Evolutionary conservation across 345 rosid genomes (phyloP), one percentile per base, ranked within the genome.

Genomic region (Mangifera indica): DNA sequence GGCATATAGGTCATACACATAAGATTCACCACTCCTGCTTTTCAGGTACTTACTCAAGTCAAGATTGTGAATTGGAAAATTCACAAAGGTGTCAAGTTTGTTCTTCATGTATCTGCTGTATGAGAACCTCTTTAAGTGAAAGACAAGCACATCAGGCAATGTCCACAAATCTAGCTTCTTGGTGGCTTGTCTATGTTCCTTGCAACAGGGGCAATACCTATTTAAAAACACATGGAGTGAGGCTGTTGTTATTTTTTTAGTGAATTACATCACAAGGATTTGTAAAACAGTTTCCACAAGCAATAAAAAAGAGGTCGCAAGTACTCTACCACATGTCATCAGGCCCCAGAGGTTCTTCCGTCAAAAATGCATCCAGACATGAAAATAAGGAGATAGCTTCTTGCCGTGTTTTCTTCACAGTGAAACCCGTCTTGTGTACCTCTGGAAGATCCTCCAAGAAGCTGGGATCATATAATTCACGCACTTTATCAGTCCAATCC

Each of bases 91-190:
- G 69, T 87, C 95, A 34, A 94, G 85, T 85, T 94, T 94, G 78
- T 87, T 86, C 87, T 89, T 94, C 63, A 89, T 40, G 73, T 81
- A 87, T 86, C 93, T 86, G 85, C 86, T 90, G 72, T 84, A 90
- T 6, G 98, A 86, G 87, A 94, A 94, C 55, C 98, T 85, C 82
- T 94, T 92, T 76, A 94, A 78, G 80, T 92, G 98, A 73, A 94
- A 81, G 67, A 94, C 97, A 66, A 94, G 88, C 77, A 94, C 82
- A 51, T 94, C 98, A 5, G 98, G 98, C 81, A 94, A 72, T 77
- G 79, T 90, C 98, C 98, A 92, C 79, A 94, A 74, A 76, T 92
- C 97, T 21, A 94, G 88, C 84, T 92, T 92, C 90, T 94, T 92
- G 34, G 90, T 84, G 59, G 98, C 97, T 80, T 89, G 95, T 63